Percentiles rank a stretch among this genome's conserved stretches.
Conservation (phyloP, 202 grass and related monocot genomes). For the Cymbopogon flexuosus region DNA sequence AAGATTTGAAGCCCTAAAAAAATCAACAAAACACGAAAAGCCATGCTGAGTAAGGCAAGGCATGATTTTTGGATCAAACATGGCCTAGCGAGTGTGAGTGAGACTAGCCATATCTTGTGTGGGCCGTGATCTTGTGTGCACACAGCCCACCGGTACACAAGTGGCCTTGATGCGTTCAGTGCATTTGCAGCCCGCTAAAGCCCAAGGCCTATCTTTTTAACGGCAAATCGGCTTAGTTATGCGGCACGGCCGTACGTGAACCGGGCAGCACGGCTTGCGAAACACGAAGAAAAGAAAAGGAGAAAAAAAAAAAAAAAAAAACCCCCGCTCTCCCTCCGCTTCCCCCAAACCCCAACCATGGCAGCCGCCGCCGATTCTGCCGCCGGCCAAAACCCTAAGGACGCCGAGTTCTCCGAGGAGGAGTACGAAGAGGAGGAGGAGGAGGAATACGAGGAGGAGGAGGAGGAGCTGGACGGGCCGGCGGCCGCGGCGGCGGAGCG, state of each 20-base stretch:
- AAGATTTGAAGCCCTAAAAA: too few species aligned
- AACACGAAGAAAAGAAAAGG: conserved; percentile 8
- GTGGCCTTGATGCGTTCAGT: background rate
- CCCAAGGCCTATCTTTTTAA: background rate
- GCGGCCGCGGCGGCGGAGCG: conserved; percentile 40
- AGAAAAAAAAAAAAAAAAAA: too few species aligned
- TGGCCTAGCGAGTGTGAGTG: too few species aligned
- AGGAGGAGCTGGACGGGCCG: conserved; percentile 46
- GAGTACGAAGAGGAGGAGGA: conserved; percentile 32
- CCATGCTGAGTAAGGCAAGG: too few species aligned
- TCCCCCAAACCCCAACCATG: conserved; percentile 33
- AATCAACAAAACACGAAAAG: too few species aligned
- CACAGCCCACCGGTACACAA: background rate
- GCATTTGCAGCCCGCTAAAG: background rate
- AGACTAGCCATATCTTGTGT: background rate
- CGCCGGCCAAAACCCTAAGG: conserved; percentile 38
- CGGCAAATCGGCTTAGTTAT: background rate
- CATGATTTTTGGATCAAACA: too few species aligned
- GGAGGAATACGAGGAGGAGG: conserved; percentile 46
- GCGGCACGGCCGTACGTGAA: background rate
- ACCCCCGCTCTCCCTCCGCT: background rate
- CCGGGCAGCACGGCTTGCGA: conserved; percentile 14
- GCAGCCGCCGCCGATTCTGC: conserved; percentile 28
- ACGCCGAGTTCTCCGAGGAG: conserved; percentile 32
- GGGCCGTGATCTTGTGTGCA: background rate